These are phyloP conservation scores for Barnettozyma pratensis DNA, from an alignment of 805 yeast genomes.

Conservation along the genomic window DNA sequence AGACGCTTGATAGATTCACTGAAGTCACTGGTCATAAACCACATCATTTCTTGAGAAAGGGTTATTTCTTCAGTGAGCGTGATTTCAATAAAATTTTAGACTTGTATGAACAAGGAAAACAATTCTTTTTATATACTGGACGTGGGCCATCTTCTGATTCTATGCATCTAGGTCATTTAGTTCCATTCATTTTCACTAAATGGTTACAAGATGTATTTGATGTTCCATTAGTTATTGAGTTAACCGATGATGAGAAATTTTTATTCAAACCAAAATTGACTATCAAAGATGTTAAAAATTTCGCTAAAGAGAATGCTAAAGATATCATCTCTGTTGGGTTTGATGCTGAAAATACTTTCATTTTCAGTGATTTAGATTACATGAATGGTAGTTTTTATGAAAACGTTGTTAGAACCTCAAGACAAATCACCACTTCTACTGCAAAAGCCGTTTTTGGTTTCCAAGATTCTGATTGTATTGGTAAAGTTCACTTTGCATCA, in stretches of 20 bases:
- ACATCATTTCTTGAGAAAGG: conserved; percentile 85
- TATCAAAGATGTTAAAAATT: conserved; percentile 80
- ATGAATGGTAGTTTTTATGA: conserved; percentile 94
- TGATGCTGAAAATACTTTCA: conserved; percentile 90
- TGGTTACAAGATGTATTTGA: conserved; percentile 98
- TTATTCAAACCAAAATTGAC: conserved; percentile 87
- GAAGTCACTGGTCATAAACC: conserved; percentile 86
- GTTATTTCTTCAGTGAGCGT: conserved; percentile 89
- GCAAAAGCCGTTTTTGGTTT: conserved; percentile 97
- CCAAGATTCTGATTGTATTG: conserved; percentile 90
- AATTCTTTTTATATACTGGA: conserved; percentile 93
- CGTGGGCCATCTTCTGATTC: conserved; percentile 94
- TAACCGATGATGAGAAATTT: conserved; percentile 97
- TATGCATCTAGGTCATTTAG: conserved; percentile 95
- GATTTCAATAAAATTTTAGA: conserved; percentile 75
- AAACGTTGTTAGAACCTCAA: conserved; percentile 84
- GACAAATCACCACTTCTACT: conserved; percentile 95
- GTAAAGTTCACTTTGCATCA: conserved; percentile 91
- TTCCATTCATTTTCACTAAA: conserved; percentile 91
- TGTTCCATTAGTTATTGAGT: conserved; percentile 87
- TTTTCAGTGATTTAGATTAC: conserved; percentile 87
- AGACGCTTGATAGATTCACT: conserved; percentile 69
- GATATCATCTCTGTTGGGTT: conserved; percentile 95
- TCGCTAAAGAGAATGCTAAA: conserved; percentile 77
- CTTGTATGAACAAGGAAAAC: conserved; percentile 90